Evolutionary conservation across 2,329 filamentous ascomycete species (phyloP), one percentile per base, ranked within the genome.

Genomic region (Aurifilum marmelostoma): DNA sequence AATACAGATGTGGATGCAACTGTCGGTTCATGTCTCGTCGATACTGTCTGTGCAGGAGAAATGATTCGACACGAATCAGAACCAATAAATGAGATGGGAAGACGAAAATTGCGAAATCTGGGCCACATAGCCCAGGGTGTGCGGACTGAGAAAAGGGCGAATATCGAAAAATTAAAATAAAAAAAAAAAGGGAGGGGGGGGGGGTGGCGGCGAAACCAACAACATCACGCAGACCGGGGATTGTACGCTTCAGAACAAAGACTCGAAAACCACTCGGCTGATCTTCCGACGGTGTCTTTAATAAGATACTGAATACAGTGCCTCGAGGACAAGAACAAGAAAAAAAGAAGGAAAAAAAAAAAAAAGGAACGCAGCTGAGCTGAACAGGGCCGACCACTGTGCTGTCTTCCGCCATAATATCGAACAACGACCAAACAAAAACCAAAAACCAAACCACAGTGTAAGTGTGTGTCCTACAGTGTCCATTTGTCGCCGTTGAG

Each of bases 391-490:
- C 50, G 50, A 54, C 27, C 50, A 54, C n/a, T 11, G n/a, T 47
- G 43, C 43, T 34, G 34, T 16, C 41, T 21, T 21, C 16, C 43
- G 6, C 43, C n/a, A 47, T 47, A 47, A 3, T 8, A 47, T 47
- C 6, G 0, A 11, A 2, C 5, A 39, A 39, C 8, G n/a, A n/a
- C n/a, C n/a, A 34, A 8, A 34, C 4, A 34, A 34, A 34, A 8
- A 34, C 34, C 8, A 39, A 11, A 39, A 39, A 39, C n/a, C n/a
- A 47, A 47, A 47, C 18, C 24, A 14, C n/a, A 14, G 24, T 11
- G 56, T 59, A 59, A 59, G 56, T 59, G 27, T 14, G 65, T 65
- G 43, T 43, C n/a, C 59, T 61, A 69, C 52, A 63, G 60, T 61
- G 37, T 34, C 62, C 54, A 32, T 39, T 39, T 37, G 24, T 56